Conservation (phyloP, 116 monocot genomes). For the Posidonia oceanica region DNA sequence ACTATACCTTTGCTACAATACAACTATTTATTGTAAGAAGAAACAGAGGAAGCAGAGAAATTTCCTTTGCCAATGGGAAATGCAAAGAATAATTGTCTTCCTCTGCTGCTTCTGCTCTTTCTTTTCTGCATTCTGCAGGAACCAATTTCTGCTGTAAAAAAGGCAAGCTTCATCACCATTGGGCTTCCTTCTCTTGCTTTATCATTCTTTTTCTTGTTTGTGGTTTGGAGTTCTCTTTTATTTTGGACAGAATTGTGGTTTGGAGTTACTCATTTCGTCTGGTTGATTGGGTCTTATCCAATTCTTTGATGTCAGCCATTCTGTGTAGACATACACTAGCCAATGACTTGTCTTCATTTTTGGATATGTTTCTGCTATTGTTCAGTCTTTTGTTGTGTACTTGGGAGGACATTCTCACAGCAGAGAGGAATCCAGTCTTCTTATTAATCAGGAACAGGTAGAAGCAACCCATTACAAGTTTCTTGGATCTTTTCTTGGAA, state of each 20-base stretch:
- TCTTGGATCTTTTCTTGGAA: conserved; percentile 23
- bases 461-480: conserved; percentile 15
- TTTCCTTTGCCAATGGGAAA: neutral
- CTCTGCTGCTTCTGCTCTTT: neutral
- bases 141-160: conserved; percentile 7
- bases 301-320: too few species aligned
- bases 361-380: neutral
- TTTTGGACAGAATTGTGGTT: neutral
- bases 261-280: neutral
- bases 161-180: conserved; percentile 1
- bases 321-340: too few species aligned
- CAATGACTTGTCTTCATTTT: neutral
- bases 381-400: conserved; percentile 42
- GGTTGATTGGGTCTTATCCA: too few species aligned
- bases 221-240: too few species aligned
- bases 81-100: neutral
- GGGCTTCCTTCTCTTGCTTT: neutral
- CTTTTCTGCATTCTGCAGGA: conserved; percentile 1
- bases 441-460: neutral
- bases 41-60: neutral
- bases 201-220: neutral
- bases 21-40: neutral
- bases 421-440: conserved; percentile 2
- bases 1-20: too few species aligned
- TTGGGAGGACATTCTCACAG: conserved; percentile 21